Conservation (phyloP, 352 stramenopile genomes). For the Vaucheria bursata region DNA sequence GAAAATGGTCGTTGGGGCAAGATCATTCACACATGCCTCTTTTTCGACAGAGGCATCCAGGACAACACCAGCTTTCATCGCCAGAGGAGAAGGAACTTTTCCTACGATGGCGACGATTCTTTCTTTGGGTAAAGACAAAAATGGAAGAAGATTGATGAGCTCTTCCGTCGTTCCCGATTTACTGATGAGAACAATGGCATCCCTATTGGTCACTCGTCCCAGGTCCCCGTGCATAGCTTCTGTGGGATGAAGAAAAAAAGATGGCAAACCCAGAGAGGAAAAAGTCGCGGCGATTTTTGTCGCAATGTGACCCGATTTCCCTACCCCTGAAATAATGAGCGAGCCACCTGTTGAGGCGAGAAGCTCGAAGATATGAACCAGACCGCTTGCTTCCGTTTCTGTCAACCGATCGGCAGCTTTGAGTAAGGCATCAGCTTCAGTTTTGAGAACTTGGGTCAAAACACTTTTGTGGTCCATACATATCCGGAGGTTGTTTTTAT, state of each 20-base stretch:
- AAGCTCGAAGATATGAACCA: neutral
- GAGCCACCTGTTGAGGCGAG: neutral
- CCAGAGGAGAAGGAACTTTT: neutral
- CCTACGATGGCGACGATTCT: neutral
- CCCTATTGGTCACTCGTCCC: neutral
- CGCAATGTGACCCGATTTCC: neutral
- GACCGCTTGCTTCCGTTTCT: neutral
- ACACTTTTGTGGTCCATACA: neutral
- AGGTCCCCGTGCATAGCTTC: neutral
- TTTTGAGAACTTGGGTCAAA: neutral
- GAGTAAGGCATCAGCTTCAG: neutral
- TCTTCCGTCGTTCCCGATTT: neutral
- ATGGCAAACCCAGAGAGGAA: neutral
- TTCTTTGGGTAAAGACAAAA: neutral
- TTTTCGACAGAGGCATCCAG: neutral
- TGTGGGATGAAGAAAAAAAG: slow-evolving; percentile 2
- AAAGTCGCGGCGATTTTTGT: neutral
- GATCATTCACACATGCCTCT: neutral
- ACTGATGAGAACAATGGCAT: neutral
- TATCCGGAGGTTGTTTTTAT: neutral
- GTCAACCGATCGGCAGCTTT: neutral
- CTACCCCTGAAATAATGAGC: neutral
- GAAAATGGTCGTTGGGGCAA: neutral
- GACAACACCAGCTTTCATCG: neutral
- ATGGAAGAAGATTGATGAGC: neutral